Evolutionary conservation across 2,329 filamentous ascomycete genomes (phyloP).

Genomic region (Ramularia collo-cygni): DNA sequence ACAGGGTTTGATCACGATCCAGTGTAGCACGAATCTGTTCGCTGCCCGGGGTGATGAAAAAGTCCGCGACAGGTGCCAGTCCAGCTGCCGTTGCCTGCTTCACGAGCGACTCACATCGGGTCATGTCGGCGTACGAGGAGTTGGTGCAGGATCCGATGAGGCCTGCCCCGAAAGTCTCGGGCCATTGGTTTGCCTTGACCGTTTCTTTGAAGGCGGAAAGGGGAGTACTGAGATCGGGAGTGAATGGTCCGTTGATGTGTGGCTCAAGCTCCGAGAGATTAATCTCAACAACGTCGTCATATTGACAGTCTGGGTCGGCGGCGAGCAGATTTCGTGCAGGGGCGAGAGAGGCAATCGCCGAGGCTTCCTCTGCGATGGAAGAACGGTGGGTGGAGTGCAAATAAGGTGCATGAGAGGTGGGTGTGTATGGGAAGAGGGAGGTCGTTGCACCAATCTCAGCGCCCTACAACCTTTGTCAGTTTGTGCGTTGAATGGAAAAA

Average conservation of each 20-base stretch:
- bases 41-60: constrained; percentile 93
- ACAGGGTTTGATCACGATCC: constrained; percentile 77
- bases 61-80: constrained; percentile 78
- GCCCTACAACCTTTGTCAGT: constrained; percentile 36
- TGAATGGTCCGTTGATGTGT: constrained; percentile 62
- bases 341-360: constrained; percentile 52
- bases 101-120: constrained; percentile 83
- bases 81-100: constrained; percentile 87
- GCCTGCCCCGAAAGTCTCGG: constrained; percentile 80
- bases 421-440: constrained; percentile 87
- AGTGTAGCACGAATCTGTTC: constrained; percentile 95
- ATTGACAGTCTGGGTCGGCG: constrained; percentile 75
- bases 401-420: constrained; percentile 72
- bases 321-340: constrained; percentile 59
- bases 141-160: constrained; percentile 98
- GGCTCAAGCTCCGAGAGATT: constrained; percentile 66
- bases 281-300: constrained; percentile 86
- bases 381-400: constrained; percentile 74
- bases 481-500: no score
- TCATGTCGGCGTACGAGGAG: constrained; percentile 99
- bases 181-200: constrained; percentile 81
- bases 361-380: constrained; percentile 61
- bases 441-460: constrained; percentile 89
- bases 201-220: constrained; percentile 82
- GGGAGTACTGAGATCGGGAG: constrained; percentile 88